phyloP scores from a whole-genome alignment of 768 basidiomycete species.

The Termitomyces sp. region DNA sequence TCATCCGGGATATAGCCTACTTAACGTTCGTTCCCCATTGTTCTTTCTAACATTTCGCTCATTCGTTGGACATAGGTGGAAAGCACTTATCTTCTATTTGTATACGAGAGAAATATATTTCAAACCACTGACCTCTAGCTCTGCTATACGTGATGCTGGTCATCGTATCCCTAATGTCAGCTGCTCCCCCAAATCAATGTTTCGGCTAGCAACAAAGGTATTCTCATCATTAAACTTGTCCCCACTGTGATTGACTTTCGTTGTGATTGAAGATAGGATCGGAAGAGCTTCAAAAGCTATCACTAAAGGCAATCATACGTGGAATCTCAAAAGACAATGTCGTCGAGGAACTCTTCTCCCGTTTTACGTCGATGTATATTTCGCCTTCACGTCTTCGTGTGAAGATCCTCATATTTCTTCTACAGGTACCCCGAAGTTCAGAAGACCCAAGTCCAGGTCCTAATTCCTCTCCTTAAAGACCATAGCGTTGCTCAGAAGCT shows the following conservation, averaged over 20 bases:
- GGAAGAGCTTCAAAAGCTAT: slow-evolving; percentile 12
- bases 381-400: too few relatives aligned
- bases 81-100: too few relatives aligned
- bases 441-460: not conserved
- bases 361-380: slow-evolving; percentile 17
- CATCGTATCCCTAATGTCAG: too few relatives aligned
- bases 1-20: too few relatives aligned
- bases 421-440: slow-evolving; percentile 9
- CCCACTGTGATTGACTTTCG: not conserved
- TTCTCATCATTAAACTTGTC: not conserved
- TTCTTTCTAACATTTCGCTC: too few relatives aligned
- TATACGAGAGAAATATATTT: too few relatives aligned
- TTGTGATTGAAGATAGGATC: slow-evolving; percentile 11
- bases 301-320: slow-evolving; percentile 13
- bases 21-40: too few relatives aligned
- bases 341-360: slow-evolving; percentile 18
- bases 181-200: slow-evolving; percentile 42
- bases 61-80: too few relatives aligned
- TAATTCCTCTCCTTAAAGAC: not conserved
- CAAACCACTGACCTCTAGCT: too few relatives aligned
- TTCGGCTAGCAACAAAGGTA: slow-evolving; percentile 34
- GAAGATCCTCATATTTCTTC: not conserved
- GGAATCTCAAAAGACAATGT: slow-evolving; percentile 16
- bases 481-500: not conserved
- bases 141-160: too few relatives aligned